Evolutionary conservation across 2,329 filamentous ascomycete genomes (phyloP), one percentile per base, ranked within the genome.

Genomic region (Aspergillus neoniger): DNA sequence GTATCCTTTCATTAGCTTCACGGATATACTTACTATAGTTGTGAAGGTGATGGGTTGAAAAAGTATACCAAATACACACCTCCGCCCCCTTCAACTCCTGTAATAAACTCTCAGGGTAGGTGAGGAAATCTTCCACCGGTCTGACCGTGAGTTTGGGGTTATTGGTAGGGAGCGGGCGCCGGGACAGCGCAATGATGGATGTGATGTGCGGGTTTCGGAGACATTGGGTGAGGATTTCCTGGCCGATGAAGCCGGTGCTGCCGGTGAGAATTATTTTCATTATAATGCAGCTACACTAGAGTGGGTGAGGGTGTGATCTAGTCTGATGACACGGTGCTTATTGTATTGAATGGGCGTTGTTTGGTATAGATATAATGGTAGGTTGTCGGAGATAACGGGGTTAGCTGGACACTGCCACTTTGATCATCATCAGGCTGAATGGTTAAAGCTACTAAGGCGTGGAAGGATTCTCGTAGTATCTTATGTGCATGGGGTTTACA

Each of bases 221-320:
- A 67, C 81, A 83, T 65, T 83, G 80, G 8, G 75, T 70, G 55
- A 88, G 78, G 30, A 86, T 78, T 66, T 83, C 82, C 30, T 74
- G 68, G 58, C 86, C 86, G 58, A 86, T 79, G 66, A 81, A 81
- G 64, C 86, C 86, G n/a, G 85, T 88, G 21, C 77, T 77, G 51
- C 86, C 86, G 6, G 83, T 80, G 38, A 88, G 75, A 60, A 88
- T 81, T 66, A 88, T 76, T 69, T 87, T 86, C 85, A 88, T 87
- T 10, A 3, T 53, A 2, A 8, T 9, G 0, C 10, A 10, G 10
- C 7, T 28, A 28, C 7, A 8, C 2, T 30, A 30, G 1, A 2
- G 10, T 12, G 28, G 4, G 12, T 30, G 9, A 12, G 10, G 10
- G 10, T 12, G 0, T 10, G 10, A 0, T 0, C 0, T 30, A 12